Evolutionary conservation across 768 basidiomycete species (phyloP), one percentile per base, ranked within the genome.

Genomic region (Boletus rubescentipes): DNA sequence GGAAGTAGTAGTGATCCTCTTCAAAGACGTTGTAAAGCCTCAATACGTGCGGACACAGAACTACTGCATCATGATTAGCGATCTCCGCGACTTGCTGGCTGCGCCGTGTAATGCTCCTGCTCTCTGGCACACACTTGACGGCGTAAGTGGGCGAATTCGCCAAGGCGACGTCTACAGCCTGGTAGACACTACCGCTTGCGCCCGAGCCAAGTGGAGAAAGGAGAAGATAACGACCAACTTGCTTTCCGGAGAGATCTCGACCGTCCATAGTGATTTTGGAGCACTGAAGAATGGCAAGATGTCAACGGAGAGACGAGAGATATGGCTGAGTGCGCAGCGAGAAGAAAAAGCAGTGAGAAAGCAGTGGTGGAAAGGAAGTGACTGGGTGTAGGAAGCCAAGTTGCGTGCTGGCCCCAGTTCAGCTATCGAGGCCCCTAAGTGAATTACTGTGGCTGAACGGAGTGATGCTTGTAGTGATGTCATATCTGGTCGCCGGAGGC

Each of bases 101-200:
- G 32, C 78, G 79, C 55, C 83, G 79, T 45, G 76, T 72, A 41
- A 80, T 77, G 51, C 78, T 67, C 23, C 72, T 74, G 7, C 76
- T 74, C 58, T 79, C 79, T 60, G 77, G 75, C 32, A 91, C 73
- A 65, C 89, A 91, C 71, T 93, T 93, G 71, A 93, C 81, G 36
- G 90, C 89, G 57, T 80, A 83, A 62, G 74, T 77, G 47, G 68
- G 58, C 37, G 75, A 68, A 23, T 61, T 63, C 30, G 71, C 64
- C 46, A 73, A 74, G 31, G 68, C 65, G 30, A 70, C 64, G 63
- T 89, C 86, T 46, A 85, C 67, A 32, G 87, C 90, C 57, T 78
- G 80, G 71, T 93, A 91, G 60, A 93, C 89, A 48, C 82, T 82
- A 45, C 90, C 90, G 54, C 86, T 88, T 8, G 86, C 85, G 34